phyloP scores from a whole-genome alignment of 768 basidiomycete genomes.

The Pleurotus cornucopiae region DNA sequence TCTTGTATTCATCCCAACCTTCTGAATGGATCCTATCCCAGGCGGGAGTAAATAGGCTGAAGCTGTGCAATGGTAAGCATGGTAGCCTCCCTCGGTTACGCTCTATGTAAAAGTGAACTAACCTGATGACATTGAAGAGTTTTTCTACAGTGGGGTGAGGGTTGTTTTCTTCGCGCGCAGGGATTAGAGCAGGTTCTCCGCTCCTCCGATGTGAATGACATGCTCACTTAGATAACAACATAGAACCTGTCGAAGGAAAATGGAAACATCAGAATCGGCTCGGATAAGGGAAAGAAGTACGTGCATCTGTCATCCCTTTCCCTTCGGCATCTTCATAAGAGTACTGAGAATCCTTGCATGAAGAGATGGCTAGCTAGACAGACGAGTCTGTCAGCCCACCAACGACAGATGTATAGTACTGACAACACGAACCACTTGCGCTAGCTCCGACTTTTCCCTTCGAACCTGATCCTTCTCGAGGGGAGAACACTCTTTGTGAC shows the following conservation, averaged over 20 bases:
- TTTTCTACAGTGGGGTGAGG: background rate
- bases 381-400: background rate
- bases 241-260: background rate
- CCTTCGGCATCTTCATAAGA: slow-evolving; percentile 1
- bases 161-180: background rate
- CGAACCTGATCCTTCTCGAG: background rate
- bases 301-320: background rate
- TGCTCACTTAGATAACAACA: background rate
- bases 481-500: background rate
- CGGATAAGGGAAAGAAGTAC: background rate
- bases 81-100: background rate
- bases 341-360: slow-evolving; percentile 1
- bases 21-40: slow-evolving; percentile 1
- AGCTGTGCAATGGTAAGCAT: background rate
- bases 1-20: background rate
- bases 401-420: background rate
- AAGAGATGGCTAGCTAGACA: background rate
- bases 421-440: background rate
- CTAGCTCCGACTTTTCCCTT: no score
- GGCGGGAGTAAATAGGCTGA: background rate
- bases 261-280: background rate
- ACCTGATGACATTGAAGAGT: background rate
- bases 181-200: background rate
- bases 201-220: background rate
- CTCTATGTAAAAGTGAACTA: background rate